These are phyloP conservation scores for Tricholoma furcatifolium DNA, from an alignment of 768 basidiomycete genomes.

Conservation along the genomic window DNA sequence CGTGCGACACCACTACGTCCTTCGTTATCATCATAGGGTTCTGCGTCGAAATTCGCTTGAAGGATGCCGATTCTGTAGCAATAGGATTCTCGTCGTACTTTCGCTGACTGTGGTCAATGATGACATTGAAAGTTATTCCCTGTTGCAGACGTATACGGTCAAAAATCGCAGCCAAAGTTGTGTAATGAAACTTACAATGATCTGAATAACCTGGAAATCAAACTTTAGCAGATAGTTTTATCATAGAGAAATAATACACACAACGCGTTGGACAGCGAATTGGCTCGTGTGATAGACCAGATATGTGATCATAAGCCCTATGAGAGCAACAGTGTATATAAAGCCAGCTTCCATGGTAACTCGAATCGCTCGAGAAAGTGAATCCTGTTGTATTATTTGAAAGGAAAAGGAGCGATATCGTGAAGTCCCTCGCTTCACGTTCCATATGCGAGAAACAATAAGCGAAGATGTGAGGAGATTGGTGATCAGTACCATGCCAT, in stretches of 20 bases:
- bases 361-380: constrained; percentile 13
- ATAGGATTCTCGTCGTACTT: not conserved
- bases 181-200: constrained; percentile 2
- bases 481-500: constrained; percentile 11
- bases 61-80: constrained; percentile 1
- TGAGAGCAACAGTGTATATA: constrained; percentile 13
- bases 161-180: not conserved
- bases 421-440: constrained; percentile 9
- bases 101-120: constrained; percentile 7
- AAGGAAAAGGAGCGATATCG: constrained; percentile 5
- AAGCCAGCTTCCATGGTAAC: constrained; percentile 17
- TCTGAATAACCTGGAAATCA: constrained; percentile 8
- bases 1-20: constrained; percentile 10
- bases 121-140: constrained; percentile 15
- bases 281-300: constrained; percentile 4
- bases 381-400: constrained; percentile 1
- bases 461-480: constrained; percentile 14
- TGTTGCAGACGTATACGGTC: not conserved
- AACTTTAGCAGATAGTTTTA: not conserved
- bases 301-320: constrained; percentile 13
- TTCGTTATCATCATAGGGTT: constrained; percentile 9
- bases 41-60: constrained; percentile 1
- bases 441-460: constrained; percentile 16
- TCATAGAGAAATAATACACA: not conserved
- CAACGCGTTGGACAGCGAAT: constrained; percentile 15